A percentile compares a stretch with the other conserved stretches of the same genome.
Evolutionary conservation across 106 monocot genomes (phyloP).

Genomic region (Vanilla planifolia): DNA sequence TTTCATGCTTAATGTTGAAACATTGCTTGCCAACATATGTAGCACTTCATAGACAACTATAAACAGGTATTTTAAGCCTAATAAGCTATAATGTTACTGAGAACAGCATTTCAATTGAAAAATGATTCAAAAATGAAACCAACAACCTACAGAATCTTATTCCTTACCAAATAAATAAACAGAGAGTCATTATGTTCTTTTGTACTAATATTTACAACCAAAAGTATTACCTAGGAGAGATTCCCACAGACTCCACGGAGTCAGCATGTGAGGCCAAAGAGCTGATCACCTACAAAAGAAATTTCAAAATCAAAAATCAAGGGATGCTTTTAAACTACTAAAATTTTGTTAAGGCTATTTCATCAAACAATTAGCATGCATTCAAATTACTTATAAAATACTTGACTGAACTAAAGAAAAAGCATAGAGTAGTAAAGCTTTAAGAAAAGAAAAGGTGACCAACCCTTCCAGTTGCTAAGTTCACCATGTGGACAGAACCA

Average conservation of each 20-base stretch:
- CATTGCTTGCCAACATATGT: too few relatives aligned
- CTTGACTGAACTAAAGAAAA: background rate
- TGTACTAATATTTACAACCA: too few relatives aligned
- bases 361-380: background rate
- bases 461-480: slow-evolving; percentile 57
- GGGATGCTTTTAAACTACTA: background rate
- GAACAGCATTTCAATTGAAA: too few relatives aligned
- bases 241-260: slow-evolving; percentile 73
- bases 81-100: too few relatives aligned
- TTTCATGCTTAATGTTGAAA: too few relatives aligned
- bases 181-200: too few relatives aligned
- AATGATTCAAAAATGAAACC: too few relatives aligned
- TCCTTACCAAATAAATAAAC: too few relatives aligned
- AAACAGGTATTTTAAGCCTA: too few relatives aligned
- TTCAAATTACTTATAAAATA: background rate
- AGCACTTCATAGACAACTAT: too few relatives aligned
- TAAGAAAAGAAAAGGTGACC: slow-evolving; percentile 6
- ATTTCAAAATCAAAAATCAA: background rate
- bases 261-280: slow-evolving; percentile 55
- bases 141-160: too few relatives aligned
- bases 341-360: background rate
- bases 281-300: slow-evolving; percentile 37
- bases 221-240: slow-evolving; percentile 56
- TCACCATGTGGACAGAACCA: slow-evolving; percentile 77
- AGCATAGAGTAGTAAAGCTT: background rate